These are phyloP conservation scores for Limonium bicolor DNA, from an alignment of 148 eudicot genomes.

Conservation along the genomic window DNA sequence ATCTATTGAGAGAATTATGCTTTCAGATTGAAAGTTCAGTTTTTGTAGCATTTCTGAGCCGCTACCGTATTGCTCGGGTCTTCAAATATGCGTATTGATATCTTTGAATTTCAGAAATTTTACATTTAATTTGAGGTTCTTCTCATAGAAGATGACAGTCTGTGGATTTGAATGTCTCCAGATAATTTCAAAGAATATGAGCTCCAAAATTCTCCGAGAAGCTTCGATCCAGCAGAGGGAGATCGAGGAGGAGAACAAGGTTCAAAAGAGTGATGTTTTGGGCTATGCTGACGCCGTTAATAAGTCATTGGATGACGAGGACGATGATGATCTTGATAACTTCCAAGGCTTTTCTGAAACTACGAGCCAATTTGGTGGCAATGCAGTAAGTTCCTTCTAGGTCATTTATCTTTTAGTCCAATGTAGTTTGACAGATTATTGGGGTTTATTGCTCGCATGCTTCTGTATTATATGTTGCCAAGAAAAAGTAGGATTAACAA, in stretches of 20 bases:
- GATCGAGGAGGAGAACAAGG: constrained; percentile 46
- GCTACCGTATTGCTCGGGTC: neutral
- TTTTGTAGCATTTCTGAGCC: neutral
- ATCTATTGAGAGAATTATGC: too few species aligned
- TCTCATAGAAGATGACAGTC: neutral
- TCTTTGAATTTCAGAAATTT: too few species aligned
- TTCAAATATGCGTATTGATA: too few species aligned
- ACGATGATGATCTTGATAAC: constrained; percentile 47
- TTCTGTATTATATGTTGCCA: neutral
- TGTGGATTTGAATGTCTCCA: constrained; percentile 8
- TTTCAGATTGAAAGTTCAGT: too few species aligned
- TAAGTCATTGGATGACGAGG: constrained; percentile 22
- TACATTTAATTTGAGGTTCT: too few species aligned
- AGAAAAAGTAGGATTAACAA: neutral
- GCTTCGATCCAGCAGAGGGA: constrained; percentile 78
- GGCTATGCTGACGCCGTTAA: constrained; percentile 10
- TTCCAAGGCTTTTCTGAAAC: constrained; percentile 22
- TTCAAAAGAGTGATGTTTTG: constrained; percentile 9
- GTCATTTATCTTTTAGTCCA: neutral
- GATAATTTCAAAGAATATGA: constrained; percentile 46
- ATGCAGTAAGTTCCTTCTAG: constrained; percentile 27
- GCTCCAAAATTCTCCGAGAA: constrained; percentile 66
- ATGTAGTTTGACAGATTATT: too few species aligned
- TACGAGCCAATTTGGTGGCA: constrained; percentile 33
- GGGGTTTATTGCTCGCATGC: too few species aligned